A percentile compares a stretch with the other conserved stretches of the same genome.
Conservation (phyloP, 306 rosid species). For the Inga leiocalycina region DNA sequence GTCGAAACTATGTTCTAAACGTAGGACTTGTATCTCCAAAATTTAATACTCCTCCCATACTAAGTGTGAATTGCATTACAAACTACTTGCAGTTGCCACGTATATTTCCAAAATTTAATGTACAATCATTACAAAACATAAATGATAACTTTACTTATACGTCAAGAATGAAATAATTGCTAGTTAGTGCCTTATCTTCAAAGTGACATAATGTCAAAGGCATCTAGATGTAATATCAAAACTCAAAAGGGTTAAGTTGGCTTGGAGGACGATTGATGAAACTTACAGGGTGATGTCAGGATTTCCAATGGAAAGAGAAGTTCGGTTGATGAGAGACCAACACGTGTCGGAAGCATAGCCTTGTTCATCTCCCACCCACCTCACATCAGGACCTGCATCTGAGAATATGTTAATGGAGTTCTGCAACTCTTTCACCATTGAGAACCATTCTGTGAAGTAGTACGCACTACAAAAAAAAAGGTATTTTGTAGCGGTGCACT, state of each 20-base stretch:
- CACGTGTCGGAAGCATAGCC: slow-evolving; percentile 70
- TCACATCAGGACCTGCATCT: slow-evolving; percentile 85
- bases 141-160: neutral
- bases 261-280: neutral
- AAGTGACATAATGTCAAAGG: neutral
- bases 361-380: slow-evolving; percentile 86
- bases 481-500: no score
- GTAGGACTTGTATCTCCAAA: no score
- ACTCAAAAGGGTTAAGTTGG: neutral
- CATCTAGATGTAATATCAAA: neutral
- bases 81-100: no score
- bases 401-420: slow-evolving; percentile 86
- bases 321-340: slow-evolving; percentile 83
- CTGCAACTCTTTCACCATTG: slow-evolving; percentile 81
- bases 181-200: neutral
- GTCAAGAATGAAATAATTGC: neutral
- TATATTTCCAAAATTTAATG: no score
- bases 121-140: neutral
- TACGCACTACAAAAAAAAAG: no score
- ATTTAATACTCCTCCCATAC: no score
- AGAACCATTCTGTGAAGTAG: slow-evolving; percentile 79
- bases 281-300: slow-evolving; percentile 58
- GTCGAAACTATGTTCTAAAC: no score
- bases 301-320: slow-evolving; percentile 69
- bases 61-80: no score